Evolutionary conservation across 2,329 filamentous ascomycete species (phyloP).

Genomic region (Neonectria sp.): DNA sequence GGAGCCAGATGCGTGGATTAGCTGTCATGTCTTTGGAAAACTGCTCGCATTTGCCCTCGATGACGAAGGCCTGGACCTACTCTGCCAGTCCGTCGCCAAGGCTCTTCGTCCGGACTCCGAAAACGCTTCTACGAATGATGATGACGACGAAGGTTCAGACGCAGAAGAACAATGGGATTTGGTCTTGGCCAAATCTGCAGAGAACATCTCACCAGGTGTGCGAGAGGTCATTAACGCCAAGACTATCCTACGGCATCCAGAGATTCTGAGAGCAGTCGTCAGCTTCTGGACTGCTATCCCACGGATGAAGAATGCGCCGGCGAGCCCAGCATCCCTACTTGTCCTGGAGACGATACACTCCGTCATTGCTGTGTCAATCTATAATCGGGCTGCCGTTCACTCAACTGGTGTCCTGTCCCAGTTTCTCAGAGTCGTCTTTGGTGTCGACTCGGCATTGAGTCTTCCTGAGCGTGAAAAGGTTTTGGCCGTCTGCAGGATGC

Average conservation of each 20-base stretch:
- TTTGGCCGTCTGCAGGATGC: conserved; percentile 75
- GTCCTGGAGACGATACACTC: conserved; percentile 76
- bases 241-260: conserved; percentile 71
- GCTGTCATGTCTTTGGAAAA: conserved; percentile 84
- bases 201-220: conserved; percentile 59
- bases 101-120: conserved; percentile 52
- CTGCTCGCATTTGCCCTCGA: conserved; percentile 86
- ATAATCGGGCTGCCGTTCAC: conserved; percentile 81
- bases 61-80: conserved; percentile 79
- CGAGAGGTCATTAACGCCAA: conserved; percentile 65
- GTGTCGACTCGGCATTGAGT: conserved; percentile 64
- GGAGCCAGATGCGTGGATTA: conserved; percentile 78
- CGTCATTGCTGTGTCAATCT: conserved; percentile 73
- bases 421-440: conserved; percentile 75
- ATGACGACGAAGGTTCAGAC: conserved; percentile 53
- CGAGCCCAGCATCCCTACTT: conserved; percentile 72
- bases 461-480: conserved; percentile 72
- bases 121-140: conserved; percentile 39
- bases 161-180: conserved; percentile 58
- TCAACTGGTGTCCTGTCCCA: conserved; percentile 78
- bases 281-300: conserved; percentile 76
- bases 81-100: conserved; percentile 72
- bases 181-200: conserved; percentile 54
- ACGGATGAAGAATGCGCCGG: conserved; percentile 58
- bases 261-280: conserved; percentile 74